Percentiles rank a stretch among this genome's conserved stretches.
phyloP scores from a whole-genome alignment of 306 rosid species.

The Abrus pulchellus region DNA sequence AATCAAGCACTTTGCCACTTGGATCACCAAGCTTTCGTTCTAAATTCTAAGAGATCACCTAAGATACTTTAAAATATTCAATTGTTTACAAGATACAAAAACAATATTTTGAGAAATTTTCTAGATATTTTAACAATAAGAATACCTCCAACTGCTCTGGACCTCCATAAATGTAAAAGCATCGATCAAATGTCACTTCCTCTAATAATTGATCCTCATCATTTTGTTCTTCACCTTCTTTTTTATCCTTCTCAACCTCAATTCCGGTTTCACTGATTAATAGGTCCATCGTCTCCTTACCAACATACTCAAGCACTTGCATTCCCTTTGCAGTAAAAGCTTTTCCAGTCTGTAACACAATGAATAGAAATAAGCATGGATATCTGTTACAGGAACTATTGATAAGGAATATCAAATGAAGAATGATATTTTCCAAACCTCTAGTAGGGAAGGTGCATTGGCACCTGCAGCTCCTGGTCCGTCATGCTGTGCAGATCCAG shows the following conservation, averaged over 20 bases:
- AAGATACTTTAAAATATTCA: not conserved
- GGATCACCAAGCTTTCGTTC: not conserved
- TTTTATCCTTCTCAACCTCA: constrained; percentile 74
- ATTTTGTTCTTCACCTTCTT: constrained; percentile 56
- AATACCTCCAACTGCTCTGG: constrained; percentile 98
- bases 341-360: constrained; percentile 78
- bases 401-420: constrained; percentile 35
- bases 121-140: constrained; percentile 16
- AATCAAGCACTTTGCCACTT: not conserved
- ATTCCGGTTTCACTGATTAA: constrained; percentile 93
- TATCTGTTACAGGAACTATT: not conserved
- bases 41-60: not conserved
- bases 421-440: constrained; percentile 63
- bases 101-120: constrained; percentile 6
- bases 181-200: constrained; percentile 95
- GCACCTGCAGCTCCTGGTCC: constrained; percentile 66
- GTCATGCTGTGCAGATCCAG: constrained; percentile 70
- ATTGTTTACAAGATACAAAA: not conserved
- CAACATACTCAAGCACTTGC: constrained; percentile 94
- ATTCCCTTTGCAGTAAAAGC: constrained; percentile 96
- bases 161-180: constrained; percentile 98
- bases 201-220: constrained; percentile 76
- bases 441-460: constrained; percentile 80
- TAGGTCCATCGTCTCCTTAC: constrained; percentile 95
- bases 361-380: constrained; percentile 48